A percentile compares a stretch with the other conserved stretches of the same genome.
phyloP scores from a whole-genome alignment of 2,329 filamentous ascomycete genomes.

The Colletotrichum sp. region DNA sequence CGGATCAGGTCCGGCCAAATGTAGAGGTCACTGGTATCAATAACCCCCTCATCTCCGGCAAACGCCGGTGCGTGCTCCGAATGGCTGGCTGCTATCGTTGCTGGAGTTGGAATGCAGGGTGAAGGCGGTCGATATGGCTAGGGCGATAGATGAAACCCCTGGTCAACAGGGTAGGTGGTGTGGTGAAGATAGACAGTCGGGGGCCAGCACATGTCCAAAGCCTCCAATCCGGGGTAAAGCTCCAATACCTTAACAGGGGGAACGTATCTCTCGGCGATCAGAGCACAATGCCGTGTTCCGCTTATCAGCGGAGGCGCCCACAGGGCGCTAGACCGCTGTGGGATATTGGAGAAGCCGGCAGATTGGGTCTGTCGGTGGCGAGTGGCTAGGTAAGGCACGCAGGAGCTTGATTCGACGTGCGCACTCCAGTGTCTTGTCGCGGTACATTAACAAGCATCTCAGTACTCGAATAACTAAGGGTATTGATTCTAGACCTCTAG shows the following conservation, averaged over 20 bases:
- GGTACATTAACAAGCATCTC: neutral
- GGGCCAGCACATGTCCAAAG: neutral
- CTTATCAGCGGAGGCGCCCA: neutral
- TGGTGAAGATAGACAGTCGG: neutral
- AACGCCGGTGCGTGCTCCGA: neutral
- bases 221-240: neutral
- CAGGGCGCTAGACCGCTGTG: neutral
- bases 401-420: neutral
- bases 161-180: neutral
- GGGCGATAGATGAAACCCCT: neutral
- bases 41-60: neutral
- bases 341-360: neutral
- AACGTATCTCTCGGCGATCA: neutral
- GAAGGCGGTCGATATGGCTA: neutral
- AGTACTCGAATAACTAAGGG: neutral
- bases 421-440: neutral
- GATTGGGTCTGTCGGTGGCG: neutral
- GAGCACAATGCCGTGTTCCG: neutral
- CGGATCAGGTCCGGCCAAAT: neutral
- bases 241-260: neutral
- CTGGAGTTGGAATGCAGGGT: neutral
- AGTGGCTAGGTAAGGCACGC: neutral
- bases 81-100: neutral
- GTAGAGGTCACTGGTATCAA: neutral
- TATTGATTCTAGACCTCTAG: neutral